These are phyloP conservation scores for Carex arenaria DNA, from an alignment of 202 grass and related monocot genomes.

Conservation along the genomic window DNA sequence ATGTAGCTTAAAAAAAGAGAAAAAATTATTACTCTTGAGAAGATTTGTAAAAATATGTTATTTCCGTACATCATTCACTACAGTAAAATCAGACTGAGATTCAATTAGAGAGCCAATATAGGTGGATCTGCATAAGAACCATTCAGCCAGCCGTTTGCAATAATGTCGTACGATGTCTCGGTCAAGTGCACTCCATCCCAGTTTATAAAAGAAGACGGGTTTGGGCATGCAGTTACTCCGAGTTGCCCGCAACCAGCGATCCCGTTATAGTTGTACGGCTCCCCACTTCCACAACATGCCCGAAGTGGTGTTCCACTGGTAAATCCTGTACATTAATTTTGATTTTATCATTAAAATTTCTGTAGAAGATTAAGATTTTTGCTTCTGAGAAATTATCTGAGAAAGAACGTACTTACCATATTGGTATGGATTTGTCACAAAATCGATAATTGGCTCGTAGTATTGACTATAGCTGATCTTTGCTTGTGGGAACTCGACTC, in stretches of 20 bases:
- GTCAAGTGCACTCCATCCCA: conserved; percentile 30
- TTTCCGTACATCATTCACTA: not conserved
- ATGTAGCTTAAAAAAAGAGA: too few relatives aligned
- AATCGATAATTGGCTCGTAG: conserved; percentile 24
- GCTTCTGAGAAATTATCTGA: not conserved
- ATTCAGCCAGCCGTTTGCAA: conserved; percentile 25
- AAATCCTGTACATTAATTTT: conserved; percentile 36
- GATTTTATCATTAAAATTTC: not conserved
- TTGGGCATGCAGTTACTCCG: conserved; percentile 19
- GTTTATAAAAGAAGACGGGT: conserved; percentile 28
- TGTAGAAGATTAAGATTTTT: not conserved
- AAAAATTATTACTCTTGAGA: not conserved
- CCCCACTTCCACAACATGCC: conserved; percentile 50
- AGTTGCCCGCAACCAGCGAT: conserved; percentile 25
- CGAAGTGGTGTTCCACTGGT: conserved; percentile 20
- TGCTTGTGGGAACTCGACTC: not conserved
- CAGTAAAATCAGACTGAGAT: not conserved
- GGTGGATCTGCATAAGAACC: conserved; percentile 31
- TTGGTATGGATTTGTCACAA: conserved; percentile 7
- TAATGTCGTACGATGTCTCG: conserved; percentile 11
- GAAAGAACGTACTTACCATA: conserved; percentile 34
- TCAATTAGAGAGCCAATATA: not conserved
- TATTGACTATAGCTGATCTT: conserved; percentile 26
- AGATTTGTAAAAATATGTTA: not conserved
- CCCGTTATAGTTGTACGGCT: conserved; percentile 43